A percentile compares a stretch with the other conserved stretches of the same genome.
phyloP scores from a whole-genome alignment of 352 stramenopile genomes.

The Phytophthora pisi region DNA sequence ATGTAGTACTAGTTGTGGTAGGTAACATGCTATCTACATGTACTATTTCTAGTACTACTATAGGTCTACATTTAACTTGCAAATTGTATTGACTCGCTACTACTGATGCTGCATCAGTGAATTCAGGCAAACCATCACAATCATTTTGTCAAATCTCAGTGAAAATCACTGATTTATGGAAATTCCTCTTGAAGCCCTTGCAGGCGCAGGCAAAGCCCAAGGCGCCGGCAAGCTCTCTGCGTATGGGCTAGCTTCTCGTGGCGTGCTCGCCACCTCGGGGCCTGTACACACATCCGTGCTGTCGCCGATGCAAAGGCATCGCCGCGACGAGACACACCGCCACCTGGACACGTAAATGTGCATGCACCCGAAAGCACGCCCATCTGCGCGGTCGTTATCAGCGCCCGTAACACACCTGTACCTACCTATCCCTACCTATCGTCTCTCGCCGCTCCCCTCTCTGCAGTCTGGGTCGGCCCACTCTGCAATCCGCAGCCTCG shows the following conservation, averaged over 20 bases:
- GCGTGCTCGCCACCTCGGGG: neutral
- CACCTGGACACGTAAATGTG: conserved; percentile 8
- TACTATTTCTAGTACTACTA: too few relatives aligned
- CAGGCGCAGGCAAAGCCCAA: neutral
- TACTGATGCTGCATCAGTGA: too few relatives aligned
- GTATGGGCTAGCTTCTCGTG: too few relatives aligned
- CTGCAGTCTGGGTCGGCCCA: conserved; percentile 19
- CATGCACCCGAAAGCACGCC: conserved; percentile 2
- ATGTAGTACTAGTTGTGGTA: too few relatives aligned
- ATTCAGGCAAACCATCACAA: neutral
- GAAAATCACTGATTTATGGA: too few relatives aligned
- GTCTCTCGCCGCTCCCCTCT: conserved; percentile 17
- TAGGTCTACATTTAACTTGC: too few relatives aligned
- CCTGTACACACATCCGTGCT: conserved; percentile 18
- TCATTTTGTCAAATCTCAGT: too few relatives aligned
- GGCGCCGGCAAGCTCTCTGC: neutral
- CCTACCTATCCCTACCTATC: conserved; percentile 4
- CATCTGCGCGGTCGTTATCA: conserved; percentile 22
- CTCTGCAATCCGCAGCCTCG: conserved; percentile 24
- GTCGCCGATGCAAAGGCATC: neutral
- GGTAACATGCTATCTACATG: too few relatives aligned
- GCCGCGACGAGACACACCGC: conserved; percentile 11
- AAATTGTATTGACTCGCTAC: too few relatives aligned
- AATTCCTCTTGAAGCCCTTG: neutral
- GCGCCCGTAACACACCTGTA: conserved; percentile 13